phyloP scores from a whole-genome alignment of 768 basidiomycete genomes.

The Sporobolomyces pararoseus region DNA sequence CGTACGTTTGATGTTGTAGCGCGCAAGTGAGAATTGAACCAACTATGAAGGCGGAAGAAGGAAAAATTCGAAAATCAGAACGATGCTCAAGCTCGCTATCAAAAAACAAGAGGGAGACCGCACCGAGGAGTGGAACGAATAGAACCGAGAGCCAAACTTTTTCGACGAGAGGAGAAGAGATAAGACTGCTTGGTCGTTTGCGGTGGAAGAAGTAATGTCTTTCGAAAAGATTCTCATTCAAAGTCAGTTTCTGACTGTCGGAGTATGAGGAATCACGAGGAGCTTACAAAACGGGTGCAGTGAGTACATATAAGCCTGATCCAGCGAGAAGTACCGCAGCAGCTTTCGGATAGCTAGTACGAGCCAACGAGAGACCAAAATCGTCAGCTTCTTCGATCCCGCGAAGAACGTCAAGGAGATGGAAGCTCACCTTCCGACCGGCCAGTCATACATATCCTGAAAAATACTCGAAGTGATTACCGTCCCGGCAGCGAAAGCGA shows the following conservation, averaged over 20 bases:
- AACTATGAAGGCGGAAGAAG: too few species aligned
- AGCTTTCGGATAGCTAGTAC: background rate
- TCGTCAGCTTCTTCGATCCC: background rate
- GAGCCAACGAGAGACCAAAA: background rate
- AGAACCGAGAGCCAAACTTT: background rate
- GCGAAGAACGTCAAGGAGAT: background rate
- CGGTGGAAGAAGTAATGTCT: slow-evolving; percentile 14
- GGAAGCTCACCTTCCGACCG: background rate
- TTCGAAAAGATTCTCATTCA: background rate
- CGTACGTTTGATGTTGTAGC: background rate
- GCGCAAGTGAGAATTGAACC: background rate
- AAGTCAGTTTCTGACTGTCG: background rate
- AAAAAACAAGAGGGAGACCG: background rate
- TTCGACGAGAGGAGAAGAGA: background rate
- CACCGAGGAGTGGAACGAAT: background rate
- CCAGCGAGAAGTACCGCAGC: background rate
- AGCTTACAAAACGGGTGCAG: background rate
- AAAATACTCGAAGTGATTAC: background rate
- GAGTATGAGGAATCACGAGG: background rate
- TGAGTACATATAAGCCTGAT: background rate
- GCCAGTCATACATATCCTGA: slow-evolving; percentile 6
- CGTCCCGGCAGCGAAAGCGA: background rate
- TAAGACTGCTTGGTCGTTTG: background rate
- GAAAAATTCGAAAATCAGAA: too few species aligned
- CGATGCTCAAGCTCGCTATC: too few species aligned